phyloP scores from a whole-genome alignment of 331 rosid genomes.

The Dryas integrifolia region DNA sequence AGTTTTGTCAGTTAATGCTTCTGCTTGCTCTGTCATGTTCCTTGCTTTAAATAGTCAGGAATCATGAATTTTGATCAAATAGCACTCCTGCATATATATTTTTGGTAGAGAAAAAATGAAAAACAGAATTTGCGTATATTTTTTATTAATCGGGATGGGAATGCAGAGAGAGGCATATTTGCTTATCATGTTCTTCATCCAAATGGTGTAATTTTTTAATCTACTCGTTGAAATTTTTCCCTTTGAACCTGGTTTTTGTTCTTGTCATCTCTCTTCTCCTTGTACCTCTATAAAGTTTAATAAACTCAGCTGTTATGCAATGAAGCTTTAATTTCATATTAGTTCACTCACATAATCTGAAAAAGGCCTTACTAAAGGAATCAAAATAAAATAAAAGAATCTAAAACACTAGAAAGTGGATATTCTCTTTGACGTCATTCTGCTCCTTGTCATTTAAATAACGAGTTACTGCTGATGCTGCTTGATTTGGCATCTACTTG shows the following conservation, averaged over 20 bases:
- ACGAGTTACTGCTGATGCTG: not conserved
- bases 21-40: not conserved
- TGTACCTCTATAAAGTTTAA: not conserved
- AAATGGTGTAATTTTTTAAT: not conserved
- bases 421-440: not conserved
- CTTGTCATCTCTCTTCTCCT: slow-evolving; percentile 15
- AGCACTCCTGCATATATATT: not conserved
- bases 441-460: slow-evolving; percentile 1
- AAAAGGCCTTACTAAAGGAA: not conserved
- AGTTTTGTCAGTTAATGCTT: not conserved
- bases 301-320: not conserved
- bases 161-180: not conserved
- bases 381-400: not conserved
- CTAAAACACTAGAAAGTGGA: not conserved
- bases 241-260: not conserved
- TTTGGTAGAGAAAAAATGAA: not conserved
- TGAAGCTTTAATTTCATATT: not conserved
- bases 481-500: slow-evolving; percentile 13
- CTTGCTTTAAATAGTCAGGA: not conserved
- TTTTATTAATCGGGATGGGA: not conserved
- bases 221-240: not conserved
- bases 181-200: not conserved
- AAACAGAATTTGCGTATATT: not conserved
- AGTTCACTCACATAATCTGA: not conserved
- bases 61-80: not conserved